These are phyloP conservation scores for Metschnikowia continentalis DNA, from an alignment of 805 yeast species.

Conservation along the genomic window DNA sequence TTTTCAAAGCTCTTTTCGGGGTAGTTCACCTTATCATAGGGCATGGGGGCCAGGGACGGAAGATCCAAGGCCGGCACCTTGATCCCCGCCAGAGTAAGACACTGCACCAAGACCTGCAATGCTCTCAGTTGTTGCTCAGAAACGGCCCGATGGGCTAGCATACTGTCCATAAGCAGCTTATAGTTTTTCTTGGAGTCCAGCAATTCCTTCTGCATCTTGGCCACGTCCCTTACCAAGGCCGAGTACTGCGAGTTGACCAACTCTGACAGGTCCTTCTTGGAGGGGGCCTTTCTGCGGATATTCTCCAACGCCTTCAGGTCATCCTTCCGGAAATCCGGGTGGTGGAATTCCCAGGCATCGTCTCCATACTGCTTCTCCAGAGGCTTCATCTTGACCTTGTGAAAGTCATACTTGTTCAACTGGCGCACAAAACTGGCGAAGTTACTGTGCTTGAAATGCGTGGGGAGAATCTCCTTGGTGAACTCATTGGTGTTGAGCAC, in stretches of 20 bases:
- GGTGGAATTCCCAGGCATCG: conserved; percentile 91
- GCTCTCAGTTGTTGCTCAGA: conserved; percentile 56
- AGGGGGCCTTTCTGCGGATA: conserved; percentile 79
- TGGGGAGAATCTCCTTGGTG: conserved; percentile 82
- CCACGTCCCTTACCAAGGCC: conserved; percentile 29
- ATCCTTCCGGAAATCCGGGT: conserved; percentile 78
- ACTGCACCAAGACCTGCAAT: conserved; percentile 46
- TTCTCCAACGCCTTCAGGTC: conserved; percentile 78
- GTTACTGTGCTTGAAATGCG: conserved; percentile 91
- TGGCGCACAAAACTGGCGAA: conserved; percentile 95
- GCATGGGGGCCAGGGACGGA: conserved; percentile 34
- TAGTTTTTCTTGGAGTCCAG: conserved; percentile 45
- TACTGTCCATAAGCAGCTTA: conserved; percentile 58
- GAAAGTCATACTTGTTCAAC: conserved; percentile 94
- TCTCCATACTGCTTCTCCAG: conserved; percentile 63
- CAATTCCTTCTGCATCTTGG: conserved; percentile 30
- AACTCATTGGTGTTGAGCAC: conserved; percentile 88
- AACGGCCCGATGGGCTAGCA: conserved; percentile 51
- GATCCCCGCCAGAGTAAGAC: conserved; percentile 56
- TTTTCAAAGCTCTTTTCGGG: not conserved
- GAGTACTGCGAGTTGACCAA: conserved; percentile 15
- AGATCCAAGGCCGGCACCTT: conserved; percentile 62
- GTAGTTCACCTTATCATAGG: not conserved
- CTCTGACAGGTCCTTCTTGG: conserved; percentile 36
- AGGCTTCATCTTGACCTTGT: conserved; percentile 76